Percentiles rank a stretch among this genome's conserved stretches.
Evolutionary conservation across 2,329 filamentous ascomycete genomes (phyloP).

Genomic region (Exophiala mesophila): DNA sequence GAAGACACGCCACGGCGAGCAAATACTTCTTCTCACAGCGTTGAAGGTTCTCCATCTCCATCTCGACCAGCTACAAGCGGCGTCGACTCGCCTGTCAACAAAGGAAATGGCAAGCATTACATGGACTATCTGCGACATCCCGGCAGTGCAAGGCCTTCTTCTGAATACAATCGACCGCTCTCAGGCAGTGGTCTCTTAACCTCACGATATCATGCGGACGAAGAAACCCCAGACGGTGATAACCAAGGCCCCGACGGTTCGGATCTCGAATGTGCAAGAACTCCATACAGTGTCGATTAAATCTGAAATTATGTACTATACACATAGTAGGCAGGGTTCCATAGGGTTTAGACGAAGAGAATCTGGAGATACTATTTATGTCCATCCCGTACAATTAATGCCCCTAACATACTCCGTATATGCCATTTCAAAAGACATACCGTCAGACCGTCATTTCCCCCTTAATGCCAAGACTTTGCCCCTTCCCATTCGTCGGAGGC

Average conservation of each 20-base stretch:
- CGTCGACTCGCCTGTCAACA: conserved; percentile 7
- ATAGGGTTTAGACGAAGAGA: no score
- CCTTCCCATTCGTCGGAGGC: not conserved
- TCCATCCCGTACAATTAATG: no score
- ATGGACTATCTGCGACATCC: conserved; percentile 22
- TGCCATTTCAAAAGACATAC: not conserved
- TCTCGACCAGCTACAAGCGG: conserved; percentile 10
- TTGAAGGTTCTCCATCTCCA: conserved; percentile 7
- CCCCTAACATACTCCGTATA: no score
- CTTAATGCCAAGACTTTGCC: not conserved
- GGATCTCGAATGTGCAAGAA: conserved; percentile 14
- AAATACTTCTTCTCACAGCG: not conserved
- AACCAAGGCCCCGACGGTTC: conserved; percentile 8
- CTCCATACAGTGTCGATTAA: conserved; percentile 23
- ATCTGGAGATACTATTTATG: no score
- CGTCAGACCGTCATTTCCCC: not conserved
- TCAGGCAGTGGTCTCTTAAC: conserved; percentile 14
- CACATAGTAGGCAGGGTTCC: no score
- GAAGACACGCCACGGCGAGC: conserved; percentile 8
- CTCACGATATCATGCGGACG: conserved; percentile 10
- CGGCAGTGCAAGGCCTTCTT: conserved; percentile 10
- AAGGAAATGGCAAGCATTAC: conserved; percentile 11
- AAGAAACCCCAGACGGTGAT: conserved; percentile 3
- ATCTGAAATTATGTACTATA: no score
- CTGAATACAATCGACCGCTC: conserved; percentile 14